Evolutionary conservation across 441 rosid species (phyloP).

Genomic region (Corymbia calophylla): DNA sequence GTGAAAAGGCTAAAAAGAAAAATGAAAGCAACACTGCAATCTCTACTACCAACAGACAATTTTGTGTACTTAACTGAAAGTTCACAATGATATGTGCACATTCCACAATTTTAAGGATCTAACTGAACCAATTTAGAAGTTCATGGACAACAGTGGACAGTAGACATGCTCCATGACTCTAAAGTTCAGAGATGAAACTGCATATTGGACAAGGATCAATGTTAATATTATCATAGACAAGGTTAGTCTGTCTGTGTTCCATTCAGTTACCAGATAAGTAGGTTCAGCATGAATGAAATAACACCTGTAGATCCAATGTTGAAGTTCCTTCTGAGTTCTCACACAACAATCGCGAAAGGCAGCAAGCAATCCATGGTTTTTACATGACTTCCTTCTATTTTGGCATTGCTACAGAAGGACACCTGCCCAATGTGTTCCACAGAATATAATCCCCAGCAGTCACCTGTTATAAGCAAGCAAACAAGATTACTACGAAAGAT

Average conservation of each 20-base stretch:
- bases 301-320: not conserved
- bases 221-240: not conserved
- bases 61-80: not conserved
- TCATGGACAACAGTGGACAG: not conserved
- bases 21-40: not conserved
- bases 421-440: constrained; percentile 94
- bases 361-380: not conserved
- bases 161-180: not conserved
- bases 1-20: not conserved
- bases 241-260: not conserved
- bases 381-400: constrained; percentile 2
- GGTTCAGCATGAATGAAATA: not conserved
- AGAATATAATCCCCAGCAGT: constrained; percentile 81
- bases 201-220: not conserved
- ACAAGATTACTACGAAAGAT: not conserved
- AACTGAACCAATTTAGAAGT: not conserved
- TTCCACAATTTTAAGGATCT: not conserved
- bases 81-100: not conserved
- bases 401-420: constrained; percentile 65
- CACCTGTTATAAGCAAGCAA: constrained; percentile 33
- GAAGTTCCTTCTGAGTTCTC: not conserved
- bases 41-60: not conserved
- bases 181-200: not conserved
- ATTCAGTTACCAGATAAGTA: not conserved
- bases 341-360: not conserved